phyloP scores from a whole-genome alignment of 75 land plant genomes.

The Pinus taeda region DNA sequence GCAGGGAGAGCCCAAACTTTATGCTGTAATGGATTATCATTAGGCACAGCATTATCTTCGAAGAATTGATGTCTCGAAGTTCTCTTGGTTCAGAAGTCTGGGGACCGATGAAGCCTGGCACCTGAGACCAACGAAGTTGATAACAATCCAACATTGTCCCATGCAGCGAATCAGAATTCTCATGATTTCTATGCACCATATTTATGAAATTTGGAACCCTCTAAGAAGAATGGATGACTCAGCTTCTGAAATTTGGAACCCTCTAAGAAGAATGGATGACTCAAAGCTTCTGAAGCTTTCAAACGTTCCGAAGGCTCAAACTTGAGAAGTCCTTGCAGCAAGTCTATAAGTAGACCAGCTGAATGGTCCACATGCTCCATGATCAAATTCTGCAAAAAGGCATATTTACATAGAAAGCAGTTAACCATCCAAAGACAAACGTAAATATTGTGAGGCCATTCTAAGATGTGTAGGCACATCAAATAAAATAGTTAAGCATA shows the following conservation, averaged over 20 bases:
- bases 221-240: constrained; percentile 72
- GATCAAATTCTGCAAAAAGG: constrained; percentile 60
- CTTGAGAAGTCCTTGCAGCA: constrained; percentile 74
- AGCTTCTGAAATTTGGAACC: constrained; percentile 41
- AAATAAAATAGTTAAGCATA: constrained; percentile 3
- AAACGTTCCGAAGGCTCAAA: constrained; percentile 73
- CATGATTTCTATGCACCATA: neutral
- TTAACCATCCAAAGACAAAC: neutral
- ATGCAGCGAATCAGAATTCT: too few relatives aligned
- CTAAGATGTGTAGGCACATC: neutral
- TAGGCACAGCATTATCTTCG: too few relatives aligned
- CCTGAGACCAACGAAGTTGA: too few relatives aligned
- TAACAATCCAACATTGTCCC: too few relatives aligned
- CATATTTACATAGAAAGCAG: neutral
- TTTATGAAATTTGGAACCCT: neutral
- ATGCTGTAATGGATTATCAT: too few relatives aligned
- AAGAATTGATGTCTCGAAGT: too few relatives aligned
- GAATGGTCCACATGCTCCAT: constrained; percentile 89
- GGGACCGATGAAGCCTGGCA: too few relatives aligned
- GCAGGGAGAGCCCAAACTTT: too few relatives aligned
- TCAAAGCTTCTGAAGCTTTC: constrained; percentile 76
- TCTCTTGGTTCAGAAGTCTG: too few relatives aligned
- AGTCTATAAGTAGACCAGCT: constrained; percentile 67
- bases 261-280: constrained; percentile 70
- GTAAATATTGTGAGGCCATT: neutral